phyloP scores from a whole-genome alignment of 2,329 filamentous ascomycete genomes.

The Aspergillus cejpii region DNA sequence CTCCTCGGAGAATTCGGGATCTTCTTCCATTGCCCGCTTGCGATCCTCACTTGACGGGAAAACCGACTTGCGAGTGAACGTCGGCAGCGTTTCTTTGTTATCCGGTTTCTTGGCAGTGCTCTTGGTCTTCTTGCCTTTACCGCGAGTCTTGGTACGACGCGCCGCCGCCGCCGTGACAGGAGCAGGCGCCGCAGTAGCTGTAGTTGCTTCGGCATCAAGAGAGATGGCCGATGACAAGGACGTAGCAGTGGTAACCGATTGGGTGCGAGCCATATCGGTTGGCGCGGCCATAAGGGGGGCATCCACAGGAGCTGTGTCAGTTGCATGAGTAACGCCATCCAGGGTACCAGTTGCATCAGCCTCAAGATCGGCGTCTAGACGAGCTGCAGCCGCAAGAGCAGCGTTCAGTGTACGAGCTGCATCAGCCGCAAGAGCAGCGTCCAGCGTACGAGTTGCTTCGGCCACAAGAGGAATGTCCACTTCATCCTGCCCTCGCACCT shows the following conservation, averaged over 20 bases:
- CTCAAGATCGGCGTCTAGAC: no score
- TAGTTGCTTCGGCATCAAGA: slow-evolving; percentile 29
- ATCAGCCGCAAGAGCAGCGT: no score
- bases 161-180: slow-evolving; percentile 6
- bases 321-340: slow-evolving; percentile 1
- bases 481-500: slow-evolving; percentile 13
- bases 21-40: slow-evolving; percentile 25
- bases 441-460: no score
- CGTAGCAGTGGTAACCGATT: slow-evolving; percentile 29
- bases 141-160: slow-evolving; percentile 9
- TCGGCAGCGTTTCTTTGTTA: slow-evolving; percentile 15
- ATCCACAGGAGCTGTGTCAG: neutral
- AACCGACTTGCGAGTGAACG: slow-evolving; percentile 11
- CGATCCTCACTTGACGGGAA: slow-evolving; percentile 22
- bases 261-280: slow-evolving; percentile 15
- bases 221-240: slow-evolving; percentile 39
- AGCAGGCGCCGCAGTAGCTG: slow-evolving; percentile 17
- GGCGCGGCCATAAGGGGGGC: slow-evolving; percentile 2
- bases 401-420: no score
- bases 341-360: no score
- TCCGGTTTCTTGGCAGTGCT: slow-evolving; percentile 21
- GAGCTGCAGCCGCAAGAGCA: no score
- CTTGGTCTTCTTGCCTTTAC: slow-evolving; percentile 22
- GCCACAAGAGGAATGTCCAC: slow-evolving; percentile 2
- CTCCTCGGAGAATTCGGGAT: slow-evolving; percentile 26